Evolutionary conservation across 192 early-diverging fungal genomes (phyloP), one percentile per base, ranked within the genome.

Genomic region (Chytriomyces sp.): DNA sequence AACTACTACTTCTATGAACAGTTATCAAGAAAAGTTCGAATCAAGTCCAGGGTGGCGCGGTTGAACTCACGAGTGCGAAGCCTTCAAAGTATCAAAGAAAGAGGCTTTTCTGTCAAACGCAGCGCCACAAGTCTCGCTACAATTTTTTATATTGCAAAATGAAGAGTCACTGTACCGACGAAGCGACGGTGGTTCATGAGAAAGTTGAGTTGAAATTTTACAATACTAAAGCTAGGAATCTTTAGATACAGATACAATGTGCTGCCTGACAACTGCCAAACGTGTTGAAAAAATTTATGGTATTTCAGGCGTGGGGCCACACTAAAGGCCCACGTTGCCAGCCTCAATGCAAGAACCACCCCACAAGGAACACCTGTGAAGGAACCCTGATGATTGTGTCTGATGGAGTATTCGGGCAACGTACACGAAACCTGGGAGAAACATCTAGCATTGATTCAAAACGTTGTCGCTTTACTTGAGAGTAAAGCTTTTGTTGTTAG

Each of bases 71-170:
- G 22, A 5, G n/a, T 49, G 39, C 17, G 8, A 56, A 0, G 22
- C 54, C 8, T 8, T 0, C 17, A 7, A 22, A 68, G 65, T 33
- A 73, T 94, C 5, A 78, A 88, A 67, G 63, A 59, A 33, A 77
- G 88, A 55, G 91, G 89, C n/a, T 93, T 91, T 70, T 31, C 65
- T 0, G 82, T 93, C 22, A 81, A 81, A n/a, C 85, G 80, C 2
- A 57, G 81, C 14, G 89, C 85, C 5, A 89, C 63, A 76, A 89
- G 85, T 0, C 65, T 94, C 10, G 77, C 85, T 52, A 94, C 93
- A 0, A 89, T 90, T 0, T 94, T 94, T 73, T 30, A n/a, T 14
- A 34, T 40, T 19, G 33, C 82, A 77, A 6, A 52, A 22, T 52
- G 66, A n/a, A 83, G 54, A 17, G 57, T 77, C 39, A 71, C 61